Evolutionary conservation across 1,139 yeast species (phyloP).

Genomic region (Pichia terricola): DNA sequence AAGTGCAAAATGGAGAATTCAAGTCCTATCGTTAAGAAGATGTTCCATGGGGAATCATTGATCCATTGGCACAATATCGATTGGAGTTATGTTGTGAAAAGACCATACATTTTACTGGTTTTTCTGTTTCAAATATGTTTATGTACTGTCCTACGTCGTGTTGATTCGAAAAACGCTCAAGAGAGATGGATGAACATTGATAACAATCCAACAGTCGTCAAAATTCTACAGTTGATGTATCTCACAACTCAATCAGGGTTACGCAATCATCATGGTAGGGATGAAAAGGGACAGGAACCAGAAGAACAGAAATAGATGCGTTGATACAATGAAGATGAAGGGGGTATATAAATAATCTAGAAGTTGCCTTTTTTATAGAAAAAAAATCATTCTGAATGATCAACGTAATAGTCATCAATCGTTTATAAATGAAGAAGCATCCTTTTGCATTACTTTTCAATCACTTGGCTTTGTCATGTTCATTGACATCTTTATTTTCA

Average conservation of each 20-base stretch:
- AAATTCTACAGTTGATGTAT: slow-evolving; percentile 14
- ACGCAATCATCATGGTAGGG: not conserved
- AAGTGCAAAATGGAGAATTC: not conserved
- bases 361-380: no score
- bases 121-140: slow-evolving; percentile 14
- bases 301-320: not conserved
- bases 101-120: slow-evolving; percentile 17
- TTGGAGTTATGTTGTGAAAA: slow-evolving; percentile 7
- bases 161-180: slow-evolving; percentile 18
- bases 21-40: no score
- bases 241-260: slow-evolving; percentile 9
- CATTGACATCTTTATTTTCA: no score
- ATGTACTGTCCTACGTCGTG: slow-evolving; percentile 6
- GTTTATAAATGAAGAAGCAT: no score
- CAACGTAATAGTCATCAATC: no score
- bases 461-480: no score
- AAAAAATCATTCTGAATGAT: no score
- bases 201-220: slow-evolving; percentile 17
- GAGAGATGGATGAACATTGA: slow-evolving; percentile 22
- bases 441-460: no score
- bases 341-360: no score
- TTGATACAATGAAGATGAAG: no score
- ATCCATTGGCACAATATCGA: slow-evolving; percentile 6
- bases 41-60: no score
- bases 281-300: not conserved